phyloP scores from a whole-genome alignment of 495 filamentous ascomycete genomes.

The Daldinia caldariorum region DNA sequence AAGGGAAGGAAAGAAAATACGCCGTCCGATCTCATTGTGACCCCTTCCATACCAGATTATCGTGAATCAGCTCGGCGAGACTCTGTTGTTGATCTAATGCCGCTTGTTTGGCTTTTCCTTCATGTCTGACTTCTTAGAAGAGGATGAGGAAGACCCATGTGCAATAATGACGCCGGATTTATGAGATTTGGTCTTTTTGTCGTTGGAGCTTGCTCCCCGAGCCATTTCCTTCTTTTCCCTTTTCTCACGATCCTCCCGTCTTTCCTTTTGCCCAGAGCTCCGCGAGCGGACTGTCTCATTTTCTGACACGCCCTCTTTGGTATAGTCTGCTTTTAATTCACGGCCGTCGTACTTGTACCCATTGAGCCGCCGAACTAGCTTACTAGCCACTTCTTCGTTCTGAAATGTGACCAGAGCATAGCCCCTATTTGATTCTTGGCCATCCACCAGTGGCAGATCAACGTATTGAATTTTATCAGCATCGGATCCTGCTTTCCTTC shows the following conservation, averaged over 20 bases:
- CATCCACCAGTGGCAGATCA: conserved; percentile 43
- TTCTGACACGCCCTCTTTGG: conserved; percentile 46
- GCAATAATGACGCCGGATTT: conserved; percentile 46
- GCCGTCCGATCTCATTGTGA: conserved; percentile 4
- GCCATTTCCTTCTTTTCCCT: conserved; percentile 40
- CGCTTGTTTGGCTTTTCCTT: conserved; percentile 39
- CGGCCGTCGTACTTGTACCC: conserved; percentile 43
- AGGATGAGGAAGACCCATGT: conserved; percentile 40
- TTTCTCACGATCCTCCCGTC: conserved; percentile 41
- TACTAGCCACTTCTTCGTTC: conserved; percentile 44
- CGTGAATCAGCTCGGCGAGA: neutral
- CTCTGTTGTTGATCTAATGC: conserved; percentile 10
- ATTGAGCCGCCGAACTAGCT: conserved; percentile 40
- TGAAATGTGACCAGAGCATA: conserved; percentile 44
- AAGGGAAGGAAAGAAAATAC: conserved; percentile 24
- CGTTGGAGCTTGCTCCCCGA: conserved; percentile 30
- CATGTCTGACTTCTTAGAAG: conserved; percentile 28
- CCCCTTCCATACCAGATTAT: neutral
- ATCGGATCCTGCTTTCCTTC: conserved; percentile 43
- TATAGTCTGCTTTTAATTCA: conserved; percentile 39
- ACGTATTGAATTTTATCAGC: conserved; percentile 45
- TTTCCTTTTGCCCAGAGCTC: conserved; percentile 36
- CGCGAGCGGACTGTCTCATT: conserved; percentile 30
- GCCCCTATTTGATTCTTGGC: conserved; percentile 40
- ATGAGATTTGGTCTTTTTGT: conserved; percentile 43